Conservation (phyloP, 352 stramenopile genomes). For the Pythium rishiriense region DNA sequence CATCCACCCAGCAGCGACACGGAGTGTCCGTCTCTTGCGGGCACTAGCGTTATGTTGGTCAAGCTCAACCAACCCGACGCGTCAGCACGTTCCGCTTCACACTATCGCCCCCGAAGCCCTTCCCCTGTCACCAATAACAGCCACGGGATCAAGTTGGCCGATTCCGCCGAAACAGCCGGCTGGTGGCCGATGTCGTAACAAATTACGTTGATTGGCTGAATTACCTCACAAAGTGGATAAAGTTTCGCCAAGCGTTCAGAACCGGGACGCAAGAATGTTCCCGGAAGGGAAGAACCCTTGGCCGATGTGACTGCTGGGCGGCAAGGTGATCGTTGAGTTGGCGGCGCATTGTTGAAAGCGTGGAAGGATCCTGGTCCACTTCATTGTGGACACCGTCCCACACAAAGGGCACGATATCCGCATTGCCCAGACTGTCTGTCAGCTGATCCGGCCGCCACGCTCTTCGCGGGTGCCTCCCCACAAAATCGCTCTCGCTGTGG, state of each 20-base stretch:
- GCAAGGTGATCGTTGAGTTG: neutral
- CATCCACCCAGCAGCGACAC: neutral
- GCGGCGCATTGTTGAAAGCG: neutral
- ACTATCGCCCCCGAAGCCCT: too few species aligned
- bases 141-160: neutral
- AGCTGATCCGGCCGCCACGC: too few species aligned
- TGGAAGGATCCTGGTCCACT: neutral
- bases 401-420: neutral
- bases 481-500: too few species aligned
- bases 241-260: slow-evolving; percentile 7
- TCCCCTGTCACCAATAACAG: slow-evolving; percentile 8
- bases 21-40: neutral
- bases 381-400: neutral
- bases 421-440: too few species aligned
- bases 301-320: neutral
- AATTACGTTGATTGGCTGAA: slow-evolving; percentile 16
- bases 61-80: neutral
- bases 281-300: neutral
- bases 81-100: neutral
- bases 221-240: neutral
- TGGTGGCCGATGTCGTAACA: neutral
- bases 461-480: too few species aligned
- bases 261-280: slow-evolving; percentile 13
- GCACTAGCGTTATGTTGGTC: slow-evolving; percentile 7
- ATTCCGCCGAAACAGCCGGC: slow-evolving; percentile 15